Conservation (phyloP, 2,329 filamentous ascomycete species). For the Xylariomycetidae sp. region DNA sequence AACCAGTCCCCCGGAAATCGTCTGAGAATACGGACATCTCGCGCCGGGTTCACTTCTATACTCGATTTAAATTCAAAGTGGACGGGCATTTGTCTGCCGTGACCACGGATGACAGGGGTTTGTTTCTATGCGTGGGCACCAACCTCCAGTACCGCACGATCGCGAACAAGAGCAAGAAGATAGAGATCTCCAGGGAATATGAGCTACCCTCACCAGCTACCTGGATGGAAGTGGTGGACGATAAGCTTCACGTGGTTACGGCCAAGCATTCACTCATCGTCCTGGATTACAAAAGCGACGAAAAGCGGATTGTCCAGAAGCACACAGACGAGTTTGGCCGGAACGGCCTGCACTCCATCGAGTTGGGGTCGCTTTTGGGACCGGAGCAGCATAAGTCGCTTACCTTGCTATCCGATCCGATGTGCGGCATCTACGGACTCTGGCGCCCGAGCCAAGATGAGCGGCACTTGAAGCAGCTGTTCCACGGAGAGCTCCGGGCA, state of each 20-base stretch:
- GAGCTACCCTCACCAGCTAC: constrained; percentile 48
- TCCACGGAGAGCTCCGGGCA: constrained; percentile 49
- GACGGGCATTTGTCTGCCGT: constrained; percentile 50
- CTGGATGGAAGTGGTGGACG: constrained; percentile 40
- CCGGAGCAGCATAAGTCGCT: constrained; percentile 30
- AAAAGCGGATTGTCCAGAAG: constrained; percentile 31
- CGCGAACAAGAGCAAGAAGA: constrained; percentile 49
- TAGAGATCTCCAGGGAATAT: constrained; percentile 41
- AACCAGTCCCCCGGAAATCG: constrained; percentile 9
- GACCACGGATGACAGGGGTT: constrained; percentile 45
- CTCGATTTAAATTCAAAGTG: constrained; percentile 38
- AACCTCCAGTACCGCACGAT: constrained; percentile 52
- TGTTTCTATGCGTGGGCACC: constrained; percentile 51
- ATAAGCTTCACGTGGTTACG: constrained; percentile 47
- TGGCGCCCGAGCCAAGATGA: constrained; percentile 42
- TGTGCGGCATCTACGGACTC: constrained; percentile 40
- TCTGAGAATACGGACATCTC: constrained; percentile 18
- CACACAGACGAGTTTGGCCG: constrained; percentile 42
- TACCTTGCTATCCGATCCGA: constrained; percentile 42
- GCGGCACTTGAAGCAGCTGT: constrained; percentile 40
- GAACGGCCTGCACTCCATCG: constrained; percentile 39
- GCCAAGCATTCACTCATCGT: constrained; percentile 49
- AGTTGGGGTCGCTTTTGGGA: constrained; percentile 27
- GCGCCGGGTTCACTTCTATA: constrained; percentile 45
- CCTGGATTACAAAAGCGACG: constrained; percentile 37